A percentile compares a stretch with the other conserved stretches of the same genome.
Conservation (phyloP, 106 monocot genomes). For the Gastrodia elata region DNA sequence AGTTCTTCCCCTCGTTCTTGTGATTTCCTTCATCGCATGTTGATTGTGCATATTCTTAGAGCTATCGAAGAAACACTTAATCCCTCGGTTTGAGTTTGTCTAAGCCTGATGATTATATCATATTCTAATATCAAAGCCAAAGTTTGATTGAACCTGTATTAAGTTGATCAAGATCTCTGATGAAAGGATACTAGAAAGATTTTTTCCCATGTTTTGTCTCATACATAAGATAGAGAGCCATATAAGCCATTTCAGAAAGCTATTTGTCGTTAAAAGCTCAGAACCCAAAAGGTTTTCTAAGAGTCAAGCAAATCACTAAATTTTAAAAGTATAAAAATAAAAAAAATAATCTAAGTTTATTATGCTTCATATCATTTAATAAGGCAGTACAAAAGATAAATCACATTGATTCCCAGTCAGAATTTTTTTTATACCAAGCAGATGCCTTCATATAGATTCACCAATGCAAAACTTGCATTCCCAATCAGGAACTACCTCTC, state of each 20-base stretch:
- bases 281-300: conserved; percentile 9
- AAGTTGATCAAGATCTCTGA: conserved; percentile 89
- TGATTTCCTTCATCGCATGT: no score
- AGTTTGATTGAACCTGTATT: no score
- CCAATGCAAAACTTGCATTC: neutral
- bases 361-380: neutral
- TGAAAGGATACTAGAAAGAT: conserved; percentile 92
- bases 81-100: no score
- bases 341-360: neutral
- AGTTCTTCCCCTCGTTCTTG: no score
- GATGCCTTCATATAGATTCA: neutral
- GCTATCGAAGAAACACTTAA: no score
- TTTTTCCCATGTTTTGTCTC: conserved; percentile 94
- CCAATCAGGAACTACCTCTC: no score
- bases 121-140: no score
- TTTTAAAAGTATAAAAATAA: neutral
- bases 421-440: neutral
- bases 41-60: no score
- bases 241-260: conserved; percentile 88
- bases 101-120: no score
- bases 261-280: conserved; percentile 93
- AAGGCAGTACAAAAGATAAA: neutral
- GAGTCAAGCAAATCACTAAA: neutral
- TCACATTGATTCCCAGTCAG: neutral
- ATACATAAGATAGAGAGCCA: conserved; percentile 98